Percentiles rank a stretch among this genome's conserved stretches.
Evolutionary conservation across 371 early-diverging fungal species (phyloP).

Genomic region (Rhizomucor miehei): DNA sequence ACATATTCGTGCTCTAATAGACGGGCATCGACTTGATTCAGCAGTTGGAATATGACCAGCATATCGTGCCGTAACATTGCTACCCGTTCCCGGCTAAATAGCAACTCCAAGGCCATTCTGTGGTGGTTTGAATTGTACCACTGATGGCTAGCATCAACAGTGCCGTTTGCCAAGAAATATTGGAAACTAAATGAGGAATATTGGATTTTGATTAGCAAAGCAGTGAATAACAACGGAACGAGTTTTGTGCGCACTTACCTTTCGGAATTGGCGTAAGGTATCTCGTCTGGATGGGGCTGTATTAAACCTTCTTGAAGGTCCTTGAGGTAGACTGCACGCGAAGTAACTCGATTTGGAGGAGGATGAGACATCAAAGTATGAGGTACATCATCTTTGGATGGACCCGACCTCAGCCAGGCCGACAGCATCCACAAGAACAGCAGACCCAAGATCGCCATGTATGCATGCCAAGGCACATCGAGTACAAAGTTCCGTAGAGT

Average conservation of each 20-base stretch:
- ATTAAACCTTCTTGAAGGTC: slow-evolving; percentile 44
- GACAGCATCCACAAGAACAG: slow-evolving; percentile 14
- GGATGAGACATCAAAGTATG: not conserved
- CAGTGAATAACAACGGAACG: no score
- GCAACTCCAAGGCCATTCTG: slow-evolving; percentile 46
- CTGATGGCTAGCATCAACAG: slow-evolving; percentile 10
- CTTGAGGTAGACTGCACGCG: slow-evolving; percentile 43
- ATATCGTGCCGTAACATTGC: slow-evolving; percentile 59
- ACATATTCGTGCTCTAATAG: slow-evolving; percentile 55
- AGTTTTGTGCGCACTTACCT: slow-evolving; percentile 10
- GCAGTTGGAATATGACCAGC: slow-evolving; percentile 50
- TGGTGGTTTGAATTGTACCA: slow-evolving; percentile 45
- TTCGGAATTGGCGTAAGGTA: slow-evolving; percentile 18
- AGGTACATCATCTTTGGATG: not conserved
- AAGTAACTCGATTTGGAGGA: not conserved
- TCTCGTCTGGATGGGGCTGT: slow-evolving; percentile 1
- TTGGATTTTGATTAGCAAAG: not conserved
- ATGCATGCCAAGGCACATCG: slow-evolving; percentile 16
- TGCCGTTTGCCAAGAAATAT: slow-evolving; percentile 10
- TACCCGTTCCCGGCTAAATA: slow-evolving; percentile 54
- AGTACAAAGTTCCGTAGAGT: slow-evolving; percentile 11
- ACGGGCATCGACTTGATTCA: slow-evolving; percentile 55
- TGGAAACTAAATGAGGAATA: slow-evolving; percentile 9
- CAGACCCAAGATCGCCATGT: slow-evolving; percentile 6
- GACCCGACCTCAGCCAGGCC: slow-evolving; percentile 2